Evolutionary conservation across 1,139 yeast genomes (phyloP), one percentile per base, ranked within the genome.

Genomic region (Yamadazyma spencermartinsiae): DNA sequence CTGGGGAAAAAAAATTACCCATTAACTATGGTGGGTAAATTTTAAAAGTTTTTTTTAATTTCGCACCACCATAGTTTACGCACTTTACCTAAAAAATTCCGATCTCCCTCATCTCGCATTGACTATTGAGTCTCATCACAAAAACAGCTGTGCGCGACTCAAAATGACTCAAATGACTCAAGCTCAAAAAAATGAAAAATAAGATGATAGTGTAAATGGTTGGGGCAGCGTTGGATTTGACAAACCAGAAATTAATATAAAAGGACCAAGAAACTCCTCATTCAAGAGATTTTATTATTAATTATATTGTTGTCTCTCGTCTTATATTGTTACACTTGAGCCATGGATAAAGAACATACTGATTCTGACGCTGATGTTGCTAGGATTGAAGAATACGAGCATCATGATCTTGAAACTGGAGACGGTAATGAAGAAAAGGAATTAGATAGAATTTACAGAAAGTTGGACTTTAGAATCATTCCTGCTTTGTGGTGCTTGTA

Each of bases 401-500:
- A 23, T 9, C 17, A 28, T 3, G 41, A 38, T 25, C 30, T 27
- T 34, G 45, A 34, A 30, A 31, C 32, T 10, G 34, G 15, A 9
- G 38, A 40, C 9, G 26, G 7, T 14, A 25, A 26, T 13, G 38
- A 45, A 29, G 37, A 36, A 15, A 62, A 64, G 31, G 65, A 70
- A 39, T 67, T 85, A 40, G 82, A 84, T 52, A 67, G 62, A 36
- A 70, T 86, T 31, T 86, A 86, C 57, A 60, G 85, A 34, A 80
- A 78, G 52, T 65, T 86, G 30, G 95, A 86, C 53, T 55, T 58
- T 34, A 68, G 95, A 37, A 84, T 86, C 50, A 83, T 86, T 42
- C 95, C 95, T 3, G 92, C 94, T 0, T 67, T 87, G 40, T 87
- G 95, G 95, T 65, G 78, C 36, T 65, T 87, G 44, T 87, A 87